Percentiles rank a stretch among this genome's conserved stretches.
These are phyloP conservation scores for Hypoxylon crocopeplum DNA, from an alignment of 495 filamentous ascomycete species.

Conservation along the genomic window DNA sequence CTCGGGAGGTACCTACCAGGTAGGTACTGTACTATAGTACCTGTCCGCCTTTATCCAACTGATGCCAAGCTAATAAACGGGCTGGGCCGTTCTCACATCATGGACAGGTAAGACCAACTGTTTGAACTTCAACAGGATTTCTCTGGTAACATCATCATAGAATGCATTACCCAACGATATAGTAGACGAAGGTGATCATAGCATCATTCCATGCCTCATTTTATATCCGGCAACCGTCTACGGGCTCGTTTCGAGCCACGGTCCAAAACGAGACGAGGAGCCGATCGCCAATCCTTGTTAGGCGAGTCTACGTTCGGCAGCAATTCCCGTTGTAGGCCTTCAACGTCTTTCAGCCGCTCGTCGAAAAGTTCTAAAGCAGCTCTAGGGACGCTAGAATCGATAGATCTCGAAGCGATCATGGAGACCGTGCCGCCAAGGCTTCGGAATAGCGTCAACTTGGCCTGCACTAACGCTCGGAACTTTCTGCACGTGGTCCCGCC, in stretches of 20 bases:
- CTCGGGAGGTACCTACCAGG: slow-evolving; percentile 8
- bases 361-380: slow-evolving; percentile 7
- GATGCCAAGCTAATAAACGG: too few species aligned
- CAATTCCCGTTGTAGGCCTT: neutral
- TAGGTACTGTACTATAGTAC: too few species aligned
- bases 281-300: too few species aligned
- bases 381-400: slow-evolving; percentile 27
- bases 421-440: slow-evolving; percentile 4
- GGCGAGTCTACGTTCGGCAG: too few species aligned
- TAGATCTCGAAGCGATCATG: slow-evolving; percentile 26
- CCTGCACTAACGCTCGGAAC: slow-evolving; percentile 23
- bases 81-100: too few species aligned
- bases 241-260: slow-evolving; percentile 12
- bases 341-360: slow-evolving; percentile 3
- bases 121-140: too few species aligned
- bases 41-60: too few species aligned
- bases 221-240: slow-evolving; percentile 3
- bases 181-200: neutral
- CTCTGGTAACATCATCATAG: too few species aligned
- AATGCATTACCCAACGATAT: neutral
- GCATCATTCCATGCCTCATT: slow-evolving; percentile 1
- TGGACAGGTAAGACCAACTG: too few species aligned
- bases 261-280: neutral
- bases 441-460: slow-evolving; percentile 22
- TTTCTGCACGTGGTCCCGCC: slow-evolving; percentile 21